Percentiles rank a stretch among this genome's conserved stretches.
Evolutionary conservation across 768 basidiomycete genomes (phyloP).

Genomic region (Boletellus ananas): DNA sequence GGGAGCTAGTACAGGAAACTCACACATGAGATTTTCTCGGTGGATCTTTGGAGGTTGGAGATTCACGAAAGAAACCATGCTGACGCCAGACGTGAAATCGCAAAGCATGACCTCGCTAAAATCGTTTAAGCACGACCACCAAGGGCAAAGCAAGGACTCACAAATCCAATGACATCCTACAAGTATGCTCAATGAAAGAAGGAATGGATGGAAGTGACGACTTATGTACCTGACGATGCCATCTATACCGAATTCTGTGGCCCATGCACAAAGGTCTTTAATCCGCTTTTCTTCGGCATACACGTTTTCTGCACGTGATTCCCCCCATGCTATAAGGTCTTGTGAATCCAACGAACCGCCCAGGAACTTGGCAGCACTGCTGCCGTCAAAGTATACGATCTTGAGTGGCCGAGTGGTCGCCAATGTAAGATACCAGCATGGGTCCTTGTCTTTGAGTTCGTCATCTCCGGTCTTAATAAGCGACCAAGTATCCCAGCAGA

Average conservation of each 20-base stretch:
- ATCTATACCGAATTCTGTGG: slow-evolving; percentile 26
- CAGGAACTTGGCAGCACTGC: slow-evolving; percentile 9
- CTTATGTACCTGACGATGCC: slow-evolving; percentile 29
- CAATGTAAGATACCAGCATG: slow-evolving; percentile 16
- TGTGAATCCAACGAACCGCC: slow-evolving; percentile 34
- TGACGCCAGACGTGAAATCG: slow-evolving; percentile 40
- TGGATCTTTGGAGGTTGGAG: slow-evolving; percentile 10
- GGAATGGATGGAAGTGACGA: neutral
- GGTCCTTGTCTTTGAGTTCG: neutral
- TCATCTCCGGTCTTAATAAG: neutral
- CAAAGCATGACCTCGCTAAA: slow-evolving; percentile 48
- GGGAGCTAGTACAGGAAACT: neutral
- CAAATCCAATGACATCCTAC: slow-evolving; percentile 49
- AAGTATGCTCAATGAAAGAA: slow-evolving; percentile 17
- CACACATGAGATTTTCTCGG: neutral
- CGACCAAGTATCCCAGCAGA: slow-evolving; percentile 24
- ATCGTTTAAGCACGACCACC: neutral
- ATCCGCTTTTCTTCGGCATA: slow-evolving; percentile 24
- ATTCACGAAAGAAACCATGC: slow-evolving; percentile 38
- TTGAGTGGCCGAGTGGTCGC: slow-evolving; percentile 12
- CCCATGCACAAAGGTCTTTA: slow-evolving; percentile 31
- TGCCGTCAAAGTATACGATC: slow-evolving; percentile 11
- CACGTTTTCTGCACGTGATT: slow-evolving; percentile 13
- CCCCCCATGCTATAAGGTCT: slow-evolving; percentile 31
- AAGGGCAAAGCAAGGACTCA: slow-evolving; percentile 17